Evolutionary conservation across 257 asterid genomes (phyloP), one percentile per base, ranked within the genome.

Genomic region (Solanum ahanhuiri): DNA sequence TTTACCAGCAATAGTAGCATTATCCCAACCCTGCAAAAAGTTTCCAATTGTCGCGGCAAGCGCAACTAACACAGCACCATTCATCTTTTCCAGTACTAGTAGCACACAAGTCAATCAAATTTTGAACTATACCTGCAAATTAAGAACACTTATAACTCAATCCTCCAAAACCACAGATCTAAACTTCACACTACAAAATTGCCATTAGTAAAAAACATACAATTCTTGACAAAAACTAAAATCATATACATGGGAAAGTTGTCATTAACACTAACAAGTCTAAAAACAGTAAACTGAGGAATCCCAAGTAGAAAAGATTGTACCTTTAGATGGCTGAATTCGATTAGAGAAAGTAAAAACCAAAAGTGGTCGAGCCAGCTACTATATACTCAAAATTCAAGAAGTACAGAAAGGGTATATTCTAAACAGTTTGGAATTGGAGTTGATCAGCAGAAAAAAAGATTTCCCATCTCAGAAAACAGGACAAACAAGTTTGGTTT

Each of bases 11-110:
- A 95, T 95, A 48, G 96, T 95, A 70, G 97, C 98, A 93, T 95
- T 93, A 86, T 95, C 98, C 98, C 98, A 95, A 72, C 98, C 98
- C 91, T 95, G 97, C 91, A 95, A 90, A 39, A 95, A 87, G 87
- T 93, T 95, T 71, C 98, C 98, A 89, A 95, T 91, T 18, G 98
- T 90, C 23, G 97, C 98, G 63, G 91, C 91, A 87, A 95, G 91
- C 82, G 98, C 97, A 76, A 95, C 94, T 88, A 93, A 89, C 58
- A 92, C 95, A 31, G 98, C 98, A 20, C 94, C 97, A 76, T 93
- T 91, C 98, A 95, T 94, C 90, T 88, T 88, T 85, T 23, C 34
- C 30, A 86, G 73, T 81, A 41, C 77, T 73, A 35, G 81, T 72
- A 72, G 75, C 85, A 67, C 67, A 45, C 34, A 88, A 86, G 66